These are phyloP conservation scores for Apiospora hydei DNA, from an alignment of 2,329 filamentous ascomycete genomes.

Conservation along the genomic window DNA sequence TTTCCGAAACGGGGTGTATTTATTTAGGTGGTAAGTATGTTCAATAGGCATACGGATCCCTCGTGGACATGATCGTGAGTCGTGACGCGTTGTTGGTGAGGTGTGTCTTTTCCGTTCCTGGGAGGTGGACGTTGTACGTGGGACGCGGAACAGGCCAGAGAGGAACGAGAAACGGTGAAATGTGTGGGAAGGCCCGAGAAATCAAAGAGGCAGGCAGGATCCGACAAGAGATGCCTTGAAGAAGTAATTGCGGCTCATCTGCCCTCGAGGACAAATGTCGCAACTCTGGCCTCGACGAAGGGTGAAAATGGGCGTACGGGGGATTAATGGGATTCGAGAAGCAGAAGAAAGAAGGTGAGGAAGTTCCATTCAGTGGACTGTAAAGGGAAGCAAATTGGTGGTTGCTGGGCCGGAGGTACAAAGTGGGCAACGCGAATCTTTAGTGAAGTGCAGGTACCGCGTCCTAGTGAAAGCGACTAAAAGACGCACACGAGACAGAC, in stretches of 20 bases:
- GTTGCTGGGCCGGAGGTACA: conserved; percentile 24
- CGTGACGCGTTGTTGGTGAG: conserved; percentile 20
- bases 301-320: not conserved
- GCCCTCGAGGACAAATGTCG: conserved; percentile 17
- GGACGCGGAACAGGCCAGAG: not conserved
- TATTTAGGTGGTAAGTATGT: not conserved
- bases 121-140: not conserved
- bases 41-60: not conserved
- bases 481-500: conserved; percentile 19
- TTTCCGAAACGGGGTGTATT: not conserved
- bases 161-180: not conserved
- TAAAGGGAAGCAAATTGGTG: not conserved
- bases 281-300: not conserved
- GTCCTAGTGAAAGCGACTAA: not conserved
- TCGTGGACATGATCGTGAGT: conserved; percentile 24
- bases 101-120: not conserved
- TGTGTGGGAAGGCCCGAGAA: not conserved
- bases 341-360: conserved; percentile 20
- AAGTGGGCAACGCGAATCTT: conserved; percentile 22
- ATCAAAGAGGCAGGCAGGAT: not conserved
- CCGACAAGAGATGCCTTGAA: not conserved
- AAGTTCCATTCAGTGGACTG: conserved; percentile 6
- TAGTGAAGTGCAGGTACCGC: conserved; percentile 24
- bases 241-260: not conserved
- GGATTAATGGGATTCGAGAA: conserved; percentile 9